Conservation (phyloP, 1,284 basidiomycete species). For the Rhodofomes roseus region DNA sequence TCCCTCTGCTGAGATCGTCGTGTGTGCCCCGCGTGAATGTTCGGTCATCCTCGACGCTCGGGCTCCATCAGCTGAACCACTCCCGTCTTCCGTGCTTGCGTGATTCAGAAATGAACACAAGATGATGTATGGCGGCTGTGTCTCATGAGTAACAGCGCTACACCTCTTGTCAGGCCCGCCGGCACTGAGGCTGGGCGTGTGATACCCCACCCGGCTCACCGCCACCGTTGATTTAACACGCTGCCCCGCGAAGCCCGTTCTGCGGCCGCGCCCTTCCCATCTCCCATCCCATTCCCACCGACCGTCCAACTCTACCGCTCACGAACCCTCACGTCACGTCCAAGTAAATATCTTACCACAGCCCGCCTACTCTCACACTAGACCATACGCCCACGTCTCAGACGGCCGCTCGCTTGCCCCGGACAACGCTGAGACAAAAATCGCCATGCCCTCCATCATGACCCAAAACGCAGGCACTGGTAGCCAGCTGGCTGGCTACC, state of each 20-base stretch:
- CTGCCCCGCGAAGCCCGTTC: background rate
- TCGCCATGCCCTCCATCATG: background rate
- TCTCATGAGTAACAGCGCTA: too few relatives aligned
- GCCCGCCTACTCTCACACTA: background rate
- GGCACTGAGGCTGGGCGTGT: too few relatives aligned
- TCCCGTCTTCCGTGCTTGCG: too few relatives aligned
- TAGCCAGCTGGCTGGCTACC: slow-evolving; percentile 1
- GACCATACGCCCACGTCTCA: background rate
- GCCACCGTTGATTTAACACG: too few relatives aligned
- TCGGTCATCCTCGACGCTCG: background rate
- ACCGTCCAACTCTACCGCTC: background rate
- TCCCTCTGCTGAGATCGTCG: background rate
- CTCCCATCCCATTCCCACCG: background rate
- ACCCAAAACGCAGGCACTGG: background rate
- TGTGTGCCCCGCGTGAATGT: background rate
- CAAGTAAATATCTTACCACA: background rate
- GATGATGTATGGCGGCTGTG: too few relatives aligned
- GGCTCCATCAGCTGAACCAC: too few relatives aligned
- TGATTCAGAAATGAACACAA: too few relatives aligned
- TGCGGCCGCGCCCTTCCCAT: background rate
- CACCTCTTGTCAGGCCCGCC: too few relatives aligned
- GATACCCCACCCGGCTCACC: too few relatives aligned
- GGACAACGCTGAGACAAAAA: background rate
- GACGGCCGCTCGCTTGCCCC: background rate
- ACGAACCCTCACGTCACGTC: background rate